phyloP scores from a whole-genome alignment of 371 early-diverging fungal species.

The Globomyces sp. region DNA sequence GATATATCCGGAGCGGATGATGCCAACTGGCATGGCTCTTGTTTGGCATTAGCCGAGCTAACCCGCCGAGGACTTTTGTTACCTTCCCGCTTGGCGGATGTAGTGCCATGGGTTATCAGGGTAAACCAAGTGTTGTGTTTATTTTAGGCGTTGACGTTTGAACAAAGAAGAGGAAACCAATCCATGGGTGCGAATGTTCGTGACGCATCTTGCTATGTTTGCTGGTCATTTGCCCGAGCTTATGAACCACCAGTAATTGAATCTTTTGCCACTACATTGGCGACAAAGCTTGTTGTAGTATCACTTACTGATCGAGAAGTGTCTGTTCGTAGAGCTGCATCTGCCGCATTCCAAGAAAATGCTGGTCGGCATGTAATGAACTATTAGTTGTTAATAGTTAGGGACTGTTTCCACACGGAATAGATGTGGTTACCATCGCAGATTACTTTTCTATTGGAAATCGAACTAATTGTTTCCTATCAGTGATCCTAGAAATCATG shows the following conservation, averaged over 20 bases:
- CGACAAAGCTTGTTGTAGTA: conserved; percentile 71
- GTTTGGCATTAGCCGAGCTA: conserved; percentile 90
- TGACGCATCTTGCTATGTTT: conserved; percentile 94
- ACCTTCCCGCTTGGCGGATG: conserved; percentile 63
- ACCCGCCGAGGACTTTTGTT: conserved; percentile 80
- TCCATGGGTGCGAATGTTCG: conserved; percentile 93
- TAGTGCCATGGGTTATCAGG: conserved; percentile 73
- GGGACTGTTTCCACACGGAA: conserved; percentile 91
- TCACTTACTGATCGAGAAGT: conserved; percentile 88
- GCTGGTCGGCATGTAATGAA: conserved; percentile 82
- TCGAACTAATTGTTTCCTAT: conserved; percentile 66
- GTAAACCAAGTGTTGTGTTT: no score
- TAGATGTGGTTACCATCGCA: conserved; percentile 81
- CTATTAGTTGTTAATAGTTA: conserved; percentile 23
- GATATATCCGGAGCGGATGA: conserved; percentile 86
- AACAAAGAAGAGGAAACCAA: conserved; percentile 79
- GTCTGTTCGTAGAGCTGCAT: conserved; percentile 90
- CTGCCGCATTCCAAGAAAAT: conserved; percentile 96
- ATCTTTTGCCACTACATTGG: conserved; percentile 62
- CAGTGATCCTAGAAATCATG: conserved; percentile 67
- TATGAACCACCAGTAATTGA: conserved; percentile 71
- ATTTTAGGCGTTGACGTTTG: conserved; percentile 71
- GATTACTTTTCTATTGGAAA: conserved; percentile 93
- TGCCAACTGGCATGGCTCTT: conserved; percentile 92
- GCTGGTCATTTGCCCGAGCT: conserved; percentile 95